Evolutionary conservation across 2,329 filamentous ascomycete genomes (phyloP).

Genomic region (Trichoderma sp.): DNA sequence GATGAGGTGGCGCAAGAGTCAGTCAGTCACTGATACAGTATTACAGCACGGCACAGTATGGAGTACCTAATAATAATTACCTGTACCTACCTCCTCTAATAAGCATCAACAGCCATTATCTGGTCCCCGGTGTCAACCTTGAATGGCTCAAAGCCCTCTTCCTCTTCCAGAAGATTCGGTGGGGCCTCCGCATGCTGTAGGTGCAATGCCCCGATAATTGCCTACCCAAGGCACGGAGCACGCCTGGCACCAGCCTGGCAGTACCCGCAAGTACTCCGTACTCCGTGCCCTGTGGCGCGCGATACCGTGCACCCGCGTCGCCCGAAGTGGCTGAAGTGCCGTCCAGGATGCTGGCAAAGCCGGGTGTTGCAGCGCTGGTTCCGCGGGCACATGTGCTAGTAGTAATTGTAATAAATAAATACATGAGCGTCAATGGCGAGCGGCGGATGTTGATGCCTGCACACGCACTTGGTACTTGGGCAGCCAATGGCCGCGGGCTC

Average conservation of each 20-base stretch:
- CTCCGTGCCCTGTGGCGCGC: background rate
- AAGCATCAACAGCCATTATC: no score
- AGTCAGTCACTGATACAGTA: background rate
- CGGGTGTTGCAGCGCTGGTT: constrained; percentile 9
- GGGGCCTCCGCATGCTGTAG: constrained; percentile 26
- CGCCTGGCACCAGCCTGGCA: no score
- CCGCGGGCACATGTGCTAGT: constrained; percentile 14
- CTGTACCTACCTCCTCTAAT: no score
- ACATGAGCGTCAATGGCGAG: background rate
- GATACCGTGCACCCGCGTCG: background rate
- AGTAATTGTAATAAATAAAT: no score
- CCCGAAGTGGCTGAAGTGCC: background rate
- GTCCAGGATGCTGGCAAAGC: background rate
- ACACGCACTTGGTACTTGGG: background rate
- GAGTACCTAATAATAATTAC: no score
- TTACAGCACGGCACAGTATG: background rate
- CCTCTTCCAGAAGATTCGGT: constrained; percentile 40
- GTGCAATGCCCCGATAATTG: constrained; percentile 32
- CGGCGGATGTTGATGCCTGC: background rate
- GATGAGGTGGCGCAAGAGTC: background rate
- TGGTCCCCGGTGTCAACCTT: no score
- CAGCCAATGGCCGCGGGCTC: background rate
- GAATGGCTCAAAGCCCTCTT: no score
- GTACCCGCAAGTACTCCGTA: no score
- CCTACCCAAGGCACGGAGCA: no score